Evolutionary conservation across 441 rosid genomes (phyloP).

Genomic region (Monsonia emarginata): DNA sequence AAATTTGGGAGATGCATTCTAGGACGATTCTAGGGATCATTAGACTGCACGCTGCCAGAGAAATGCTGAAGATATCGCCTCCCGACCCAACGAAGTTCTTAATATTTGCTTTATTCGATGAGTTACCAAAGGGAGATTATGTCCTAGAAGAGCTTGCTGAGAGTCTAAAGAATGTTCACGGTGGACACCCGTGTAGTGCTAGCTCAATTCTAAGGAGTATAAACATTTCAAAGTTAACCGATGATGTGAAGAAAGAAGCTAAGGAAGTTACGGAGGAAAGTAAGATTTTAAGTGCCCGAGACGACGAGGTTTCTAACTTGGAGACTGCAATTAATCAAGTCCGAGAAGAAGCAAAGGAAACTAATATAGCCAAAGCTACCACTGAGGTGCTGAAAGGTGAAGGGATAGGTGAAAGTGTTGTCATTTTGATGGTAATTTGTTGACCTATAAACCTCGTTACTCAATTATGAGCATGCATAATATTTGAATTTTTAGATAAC

Average conservation of each 20-base stretch:
- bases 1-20: slow-evolving; percentile 75
- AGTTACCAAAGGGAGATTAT: slow-evolving; percentile 77
- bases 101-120: slow-evolving; percentile 70
- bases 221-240: slow-evolving; percentile 32
- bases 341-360: slow-evolving; percentile 51
- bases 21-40: slow-evolving; percentile 64
- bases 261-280: slow-evolving; percentile 23
- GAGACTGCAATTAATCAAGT: slow-evolving; percentile 48
- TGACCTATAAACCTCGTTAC: not conserved
- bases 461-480: not conserved
- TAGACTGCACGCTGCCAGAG: slow-evolving; percentile 86
- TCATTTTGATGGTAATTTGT: slow-evolving; percentile 55
- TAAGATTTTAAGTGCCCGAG: slow-evolving; percentile 19
- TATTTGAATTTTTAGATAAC: not conserved
- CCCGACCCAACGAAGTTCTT: slow-evolving; percentile 70
- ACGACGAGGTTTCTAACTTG: slow-evolving; percentile 28
- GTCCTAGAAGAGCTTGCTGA: slow-evolving; percentile 67
- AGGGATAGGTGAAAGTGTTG: slow-evolving; percentile 56
- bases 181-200: slow-evolving; percentile 47
- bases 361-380: slow-evolving; percentile 57
- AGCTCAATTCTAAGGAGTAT: slow-evolving; percentile 58
- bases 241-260: slow-evolving; percentile 16
- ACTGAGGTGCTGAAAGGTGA: slow-evolving; percentile 55
- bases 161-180: slow-evolving; percentile 38
- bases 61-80: slow-evolving; percentile 69